phyloP scores from a whole-genome alignment of 2,329 filamentous ascomycete genomes.

The Botrytis fragariae region DNA sequence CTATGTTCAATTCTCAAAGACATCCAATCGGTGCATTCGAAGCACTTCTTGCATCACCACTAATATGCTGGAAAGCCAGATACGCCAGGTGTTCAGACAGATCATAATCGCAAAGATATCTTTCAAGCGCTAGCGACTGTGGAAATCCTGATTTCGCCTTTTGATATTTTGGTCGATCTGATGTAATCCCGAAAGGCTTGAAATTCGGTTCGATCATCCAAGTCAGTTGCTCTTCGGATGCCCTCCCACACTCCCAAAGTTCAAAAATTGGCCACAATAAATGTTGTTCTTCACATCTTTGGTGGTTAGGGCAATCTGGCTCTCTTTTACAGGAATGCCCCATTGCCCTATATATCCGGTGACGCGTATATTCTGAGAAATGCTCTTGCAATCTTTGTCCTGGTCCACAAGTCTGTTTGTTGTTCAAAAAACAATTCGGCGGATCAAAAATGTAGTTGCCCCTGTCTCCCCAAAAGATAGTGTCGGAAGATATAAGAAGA shows the following conservation, averaged over 20 bases:
- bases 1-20: neutral
- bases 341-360: neutral
- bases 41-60: neutral
- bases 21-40: neutral
- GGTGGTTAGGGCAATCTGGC: neutral
- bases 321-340: neutral
- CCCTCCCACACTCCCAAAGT: neutral
- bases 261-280: fast-evolving
- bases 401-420: neutral
- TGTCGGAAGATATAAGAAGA: neutral
- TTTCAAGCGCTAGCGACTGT: neutral
- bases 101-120: neutral
- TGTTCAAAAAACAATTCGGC: neutral
- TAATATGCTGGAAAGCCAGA: neutral
- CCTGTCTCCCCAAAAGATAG: fast-evolving
- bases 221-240: neutral
- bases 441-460: neutral
- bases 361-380: neutral
- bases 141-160: neutral
- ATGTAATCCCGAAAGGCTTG: neutral
- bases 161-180: too few relatives aligned
- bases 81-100: neutral
- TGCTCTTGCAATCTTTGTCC: neutral
- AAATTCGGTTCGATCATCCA: neutral
- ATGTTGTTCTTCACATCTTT: neutral